Percentiles rank a stretch among this genome's conserved stretches.
Conservation (phyloP, 768 basidiomycete genomes). For the Leucocoprinus sp. region DNA sequence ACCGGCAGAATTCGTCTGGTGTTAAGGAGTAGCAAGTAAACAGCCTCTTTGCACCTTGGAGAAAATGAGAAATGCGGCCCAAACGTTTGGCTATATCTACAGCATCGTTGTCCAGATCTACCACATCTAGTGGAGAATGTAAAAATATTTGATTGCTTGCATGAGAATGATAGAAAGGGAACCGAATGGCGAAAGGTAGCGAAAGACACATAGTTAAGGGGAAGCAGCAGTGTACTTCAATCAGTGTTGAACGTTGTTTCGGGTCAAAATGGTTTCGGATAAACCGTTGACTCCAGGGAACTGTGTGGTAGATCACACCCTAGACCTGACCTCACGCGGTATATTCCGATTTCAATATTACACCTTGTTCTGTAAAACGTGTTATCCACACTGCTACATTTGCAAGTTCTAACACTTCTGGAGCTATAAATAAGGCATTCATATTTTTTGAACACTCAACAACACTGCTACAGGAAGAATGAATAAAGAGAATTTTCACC, state of each 20-base stretch:
- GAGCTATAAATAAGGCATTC: neutral
- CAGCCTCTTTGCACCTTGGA: slow-evolving; percentile 23
- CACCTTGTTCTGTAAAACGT: slow-evolving; percentile 10
- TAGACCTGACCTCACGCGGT: slow-evolving; percentile 22
- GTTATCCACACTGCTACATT: slow-evolving; percentile 4
- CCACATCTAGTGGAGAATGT: slow-evolving; percentile 6
- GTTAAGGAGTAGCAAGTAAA: slow-evolving; percentile 17
- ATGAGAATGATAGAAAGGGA: slow-evolving; percentile 1
- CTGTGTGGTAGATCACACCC: slow-evolving; percentile 19
- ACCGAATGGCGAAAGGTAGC: slow-evolving; percentile 9
- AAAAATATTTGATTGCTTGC: slow-evolving; percentile 8
- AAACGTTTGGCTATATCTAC: slow-evolving; percentile 22
- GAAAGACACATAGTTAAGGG: slow-evolving; percentile 9
- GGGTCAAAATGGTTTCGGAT: slow-evolving; percentile 4
- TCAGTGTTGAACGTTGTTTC: slow-evolving; percentile 1
- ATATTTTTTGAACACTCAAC: slow-evolving; percentile 8
- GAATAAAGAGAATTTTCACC: too few species aligned
- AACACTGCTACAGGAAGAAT: too few species aligned
- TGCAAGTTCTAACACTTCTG: neutral
- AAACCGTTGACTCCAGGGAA: slow-evolving; percentile 13
- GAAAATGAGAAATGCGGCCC: slow-evolving; percentile 23
- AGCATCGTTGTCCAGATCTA: slow-evolving; percentile 20
- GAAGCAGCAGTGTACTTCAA: slow-evolving; percentile 11
- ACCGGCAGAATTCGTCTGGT: slow-evolving; percentile 19
- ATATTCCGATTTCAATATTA: slow-evolving; percentile 25